Evolutionary conservation across 495 filamentous ascomycete genomes (phyloP).

Genomic region (Aspergillus kassunensis): DNA sequence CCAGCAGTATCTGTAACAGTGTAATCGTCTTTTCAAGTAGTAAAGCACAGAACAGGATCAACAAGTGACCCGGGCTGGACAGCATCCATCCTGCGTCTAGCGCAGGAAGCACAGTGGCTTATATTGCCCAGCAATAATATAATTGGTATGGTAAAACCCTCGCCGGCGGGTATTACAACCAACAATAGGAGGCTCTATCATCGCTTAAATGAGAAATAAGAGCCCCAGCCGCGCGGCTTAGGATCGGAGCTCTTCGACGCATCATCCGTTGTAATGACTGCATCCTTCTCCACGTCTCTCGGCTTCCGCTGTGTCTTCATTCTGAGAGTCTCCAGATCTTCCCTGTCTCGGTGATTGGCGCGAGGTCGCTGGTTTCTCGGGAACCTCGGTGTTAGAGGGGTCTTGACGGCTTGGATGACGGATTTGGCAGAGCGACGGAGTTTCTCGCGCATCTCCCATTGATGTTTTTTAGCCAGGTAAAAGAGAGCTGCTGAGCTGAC

Average conservation of each 20-base stretch:
- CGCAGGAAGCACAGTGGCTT: not conserved
- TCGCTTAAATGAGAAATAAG: constrained; percentile 11
- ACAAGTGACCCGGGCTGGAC: not conserved
- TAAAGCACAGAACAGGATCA: too few species aligned
- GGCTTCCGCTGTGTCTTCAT: not conserved
- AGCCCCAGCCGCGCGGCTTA: constrained; percentile 7
- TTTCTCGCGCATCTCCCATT: constrained; percentile 48
- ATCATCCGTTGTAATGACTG: constrained; percentile 1
- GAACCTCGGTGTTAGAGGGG: constrained; percentile 23
- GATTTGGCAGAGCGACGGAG: constrained; percentile 42
- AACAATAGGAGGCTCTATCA: not conserved
- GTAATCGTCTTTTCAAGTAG: not conserved
- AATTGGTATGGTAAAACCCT: too few species aligned
- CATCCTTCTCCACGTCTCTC: constrained; percentile 17
- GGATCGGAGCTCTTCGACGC: not conserved
- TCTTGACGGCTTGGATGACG: constrained; percentile 31
- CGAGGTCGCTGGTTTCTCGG: constrained; percentile 8
- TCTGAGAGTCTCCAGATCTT: not conserved
- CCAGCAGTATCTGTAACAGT: not conserved
- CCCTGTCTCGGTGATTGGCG: not conserved
- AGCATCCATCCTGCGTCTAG: not conserved
- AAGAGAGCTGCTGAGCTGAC: constrained; percentile 45
- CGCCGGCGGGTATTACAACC: not conserved
- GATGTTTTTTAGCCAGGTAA: constrained; percentile 48
- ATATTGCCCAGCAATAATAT: not conserved